These are phyloP conservation scores for Starmerella geochares DNA, from an alignment of 805 yeast genomes.

Conservation along the genomic window DNA sequence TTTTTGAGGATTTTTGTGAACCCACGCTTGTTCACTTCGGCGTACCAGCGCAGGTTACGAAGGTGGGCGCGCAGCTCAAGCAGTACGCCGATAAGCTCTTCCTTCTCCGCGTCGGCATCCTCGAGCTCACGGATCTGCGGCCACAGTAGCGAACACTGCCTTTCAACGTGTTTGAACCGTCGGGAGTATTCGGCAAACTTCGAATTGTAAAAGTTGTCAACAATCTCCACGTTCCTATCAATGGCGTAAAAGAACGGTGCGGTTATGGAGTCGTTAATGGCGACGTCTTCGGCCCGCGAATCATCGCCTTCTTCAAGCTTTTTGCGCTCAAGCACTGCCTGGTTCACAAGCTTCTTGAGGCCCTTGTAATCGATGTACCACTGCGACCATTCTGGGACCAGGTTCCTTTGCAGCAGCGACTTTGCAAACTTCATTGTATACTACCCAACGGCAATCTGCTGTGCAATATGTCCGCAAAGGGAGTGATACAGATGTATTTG, in stretches of 20 bases:
- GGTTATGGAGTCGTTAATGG: conserved; percentile 17
- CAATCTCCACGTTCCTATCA: conserved; percentile 72
- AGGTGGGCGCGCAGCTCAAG: conserved; percentile 66
- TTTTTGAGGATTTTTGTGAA: conserved; percentile 81
- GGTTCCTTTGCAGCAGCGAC: conserved; percentile 53
- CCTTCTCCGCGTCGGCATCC: conserved; percentile 44
- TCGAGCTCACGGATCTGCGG: conserved; percentile 18
- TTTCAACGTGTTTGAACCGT: conserved; percentile 41
- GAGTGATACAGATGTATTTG: background rate
- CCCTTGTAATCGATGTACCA: conserved; percentile 77
- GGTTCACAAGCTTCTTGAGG: conserved; percentile 69
- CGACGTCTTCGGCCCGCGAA: background rate
- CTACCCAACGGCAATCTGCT: background rate
- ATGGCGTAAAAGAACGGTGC: conserved; percentile 56
- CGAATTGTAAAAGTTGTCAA: conserved; percentile 64
- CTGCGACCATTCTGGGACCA: conserved; percentile 86
- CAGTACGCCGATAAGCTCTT: conserved; percentile 55
- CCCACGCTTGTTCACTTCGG: conserved; percentile 84
- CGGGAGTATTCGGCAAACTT: conserved; percentile 67
- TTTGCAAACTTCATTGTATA: conserved; percentile 26
- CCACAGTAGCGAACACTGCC: conserved; percentile 21
- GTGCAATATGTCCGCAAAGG: background rate
- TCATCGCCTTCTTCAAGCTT: background rate
- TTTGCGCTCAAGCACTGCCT: conserved; percentile 38
- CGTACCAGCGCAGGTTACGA: conserved; percentile 85